phyloP scores from a whole-genome alignment of 495 filamentous ascomycete species.

The Neurospora intermedia region DNA sequence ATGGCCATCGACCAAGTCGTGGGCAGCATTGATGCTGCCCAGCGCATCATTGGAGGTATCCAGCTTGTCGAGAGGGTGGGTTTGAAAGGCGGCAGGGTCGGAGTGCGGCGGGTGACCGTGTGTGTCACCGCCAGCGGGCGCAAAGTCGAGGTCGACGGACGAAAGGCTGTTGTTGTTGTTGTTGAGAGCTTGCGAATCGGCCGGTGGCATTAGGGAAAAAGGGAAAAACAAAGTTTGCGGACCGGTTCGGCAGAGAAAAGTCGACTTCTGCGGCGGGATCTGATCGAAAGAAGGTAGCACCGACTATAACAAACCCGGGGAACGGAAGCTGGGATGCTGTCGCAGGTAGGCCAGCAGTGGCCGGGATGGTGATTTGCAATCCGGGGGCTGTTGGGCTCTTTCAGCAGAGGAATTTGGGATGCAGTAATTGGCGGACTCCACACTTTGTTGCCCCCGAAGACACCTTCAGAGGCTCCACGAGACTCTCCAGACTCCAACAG shows the following conservation, averaged over 20 bases:
- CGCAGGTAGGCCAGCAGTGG: background rate
- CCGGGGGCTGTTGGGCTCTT: background rate
- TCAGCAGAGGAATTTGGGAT: background rate
- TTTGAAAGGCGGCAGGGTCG: constrained; percentile 14
- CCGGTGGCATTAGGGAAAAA: constrained; percentile 14
- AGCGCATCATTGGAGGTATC: constrained; percentile 17
- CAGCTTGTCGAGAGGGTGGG: constrained; percentile 15
- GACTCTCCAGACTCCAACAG: background rate
- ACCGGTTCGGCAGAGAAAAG: background rate
- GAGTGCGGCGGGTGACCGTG: constrained; percentile 14
- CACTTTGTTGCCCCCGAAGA: background rate
- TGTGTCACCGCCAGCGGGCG: constrained; percentile 12
- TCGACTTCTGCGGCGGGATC: background rate
- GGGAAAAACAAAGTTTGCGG: background rate
- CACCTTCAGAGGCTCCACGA: background rate
- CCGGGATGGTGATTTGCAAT: background rate
- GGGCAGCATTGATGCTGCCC: constrained; percentile 20
- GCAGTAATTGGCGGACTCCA: background rate
- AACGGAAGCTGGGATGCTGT: background rate
- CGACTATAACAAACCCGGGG: background rate
- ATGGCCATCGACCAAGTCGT: constrained; percentile 25
- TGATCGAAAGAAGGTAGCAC: background rate
- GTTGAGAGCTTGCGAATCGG: constrained; percentile 7
- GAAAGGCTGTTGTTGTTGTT: constrained; percentile 10
- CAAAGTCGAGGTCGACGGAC: constrained; percentile 19